Conservation (phyloP, 2,329 filamentous ascomycete species). For the Colletotrichum lentis region DNA sequence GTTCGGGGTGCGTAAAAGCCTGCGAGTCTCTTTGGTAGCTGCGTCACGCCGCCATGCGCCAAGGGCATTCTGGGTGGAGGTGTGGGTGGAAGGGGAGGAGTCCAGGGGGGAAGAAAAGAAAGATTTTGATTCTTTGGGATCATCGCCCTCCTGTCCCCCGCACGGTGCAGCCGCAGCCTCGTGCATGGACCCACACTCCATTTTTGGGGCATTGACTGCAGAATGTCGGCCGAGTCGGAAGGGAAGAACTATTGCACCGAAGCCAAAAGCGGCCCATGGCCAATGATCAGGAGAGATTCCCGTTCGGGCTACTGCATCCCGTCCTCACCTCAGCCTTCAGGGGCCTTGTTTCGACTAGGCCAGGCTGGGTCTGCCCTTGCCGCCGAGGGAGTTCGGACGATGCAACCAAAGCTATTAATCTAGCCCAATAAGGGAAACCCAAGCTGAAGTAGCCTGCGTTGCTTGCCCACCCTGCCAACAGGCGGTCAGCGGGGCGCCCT, state of each 20-base stretch:
- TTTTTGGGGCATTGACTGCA: not conserved
- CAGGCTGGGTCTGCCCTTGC: not conserved
- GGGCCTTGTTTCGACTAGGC: not conserved
- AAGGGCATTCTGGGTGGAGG: not conserved
- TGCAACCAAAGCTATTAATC: constrained; percentile 1
- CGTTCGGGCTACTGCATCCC: constrained; percentile 13
- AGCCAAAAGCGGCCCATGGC: fast-evolving
- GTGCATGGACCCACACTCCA: constrained; percentile 17
- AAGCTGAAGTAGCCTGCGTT: too few species aligned
- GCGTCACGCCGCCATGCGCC: not conserved
- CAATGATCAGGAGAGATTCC: not conserved
- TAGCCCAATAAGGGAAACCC: too few species aligned
- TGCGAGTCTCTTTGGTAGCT: not conserved
- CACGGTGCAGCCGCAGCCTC: constrained; percentile 31
- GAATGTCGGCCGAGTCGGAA: not conserved
- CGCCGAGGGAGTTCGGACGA: not conserved
- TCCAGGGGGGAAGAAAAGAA: too few species aligned
- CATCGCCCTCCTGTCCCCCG: constrained; percentile 3
- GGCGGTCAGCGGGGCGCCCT: not conserved
- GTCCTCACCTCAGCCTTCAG: not conserved
- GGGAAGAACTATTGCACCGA: not conserved
- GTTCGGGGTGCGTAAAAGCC: not conserved
- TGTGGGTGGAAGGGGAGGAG: not conserved
- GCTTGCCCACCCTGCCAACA: too few species aligned
- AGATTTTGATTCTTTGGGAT: constrained; percentile 14